These are phyloP conservation scores for Heliamphora pulchella DNA, from an alignment of 179 eudicot species.

Conservation along the genomic window DNA sequence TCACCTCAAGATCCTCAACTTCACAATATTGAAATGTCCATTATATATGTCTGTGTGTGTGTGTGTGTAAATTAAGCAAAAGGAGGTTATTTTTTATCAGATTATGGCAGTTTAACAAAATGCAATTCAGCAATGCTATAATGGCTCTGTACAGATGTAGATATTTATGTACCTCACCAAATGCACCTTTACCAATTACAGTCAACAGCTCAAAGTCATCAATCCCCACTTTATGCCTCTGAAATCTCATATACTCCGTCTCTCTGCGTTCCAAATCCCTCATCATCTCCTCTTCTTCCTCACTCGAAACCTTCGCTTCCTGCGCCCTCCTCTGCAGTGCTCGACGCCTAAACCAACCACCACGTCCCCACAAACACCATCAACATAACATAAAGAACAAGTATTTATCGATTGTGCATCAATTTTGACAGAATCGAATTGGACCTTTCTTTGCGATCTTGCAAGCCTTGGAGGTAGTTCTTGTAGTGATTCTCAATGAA, in stretches of 20 bases:
- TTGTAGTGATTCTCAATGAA: slow-evolving; percentile 61
- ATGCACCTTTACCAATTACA: slow-evolving; percentile 67
- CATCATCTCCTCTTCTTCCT: slow-evolving; percentile 61
- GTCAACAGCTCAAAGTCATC: slow-evolving; percentile 71
- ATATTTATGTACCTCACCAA: slow-evolving; percentile 48
- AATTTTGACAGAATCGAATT: not conserved
- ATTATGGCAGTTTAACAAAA: not conserved
- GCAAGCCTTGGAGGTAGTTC: slow-evolving; percentile 55
- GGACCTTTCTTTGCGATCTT: slow-evolving; percentile 63
- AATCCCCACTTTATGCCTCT: slow-evolving; percentile 65
- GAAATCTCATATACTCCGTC: slow-evolving; percentile 64
- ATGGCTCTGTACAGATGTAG: not conserved
- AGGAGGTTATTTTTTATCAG: too few species aligned
- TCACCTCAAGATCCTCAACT: too few species aligned
- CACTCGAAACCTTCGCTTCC: slow-evolving; percentile 51
- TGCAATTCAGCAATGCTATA: not conserved
- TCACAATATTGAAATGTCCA: too few species aligned
- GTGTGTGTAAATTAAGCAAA: too few species aligned
- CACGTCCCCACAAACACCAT: not conserved
- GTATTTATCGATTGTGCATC: not conserved
- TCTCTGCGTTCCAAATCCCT: slow-evolving; percentile 56
- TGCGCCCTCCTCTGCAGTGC: slow-evolving; percentile 48
- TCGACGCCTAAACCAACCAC: slow-evolving; percentile 41
- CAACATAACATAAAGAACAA: not conserved
- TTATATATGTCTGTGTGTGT: too few species aligned